Evolutionary conservation across 202 grass and related monocot species (phyloP).

Genomic region (Hordeum pubiflorum): DNA sequence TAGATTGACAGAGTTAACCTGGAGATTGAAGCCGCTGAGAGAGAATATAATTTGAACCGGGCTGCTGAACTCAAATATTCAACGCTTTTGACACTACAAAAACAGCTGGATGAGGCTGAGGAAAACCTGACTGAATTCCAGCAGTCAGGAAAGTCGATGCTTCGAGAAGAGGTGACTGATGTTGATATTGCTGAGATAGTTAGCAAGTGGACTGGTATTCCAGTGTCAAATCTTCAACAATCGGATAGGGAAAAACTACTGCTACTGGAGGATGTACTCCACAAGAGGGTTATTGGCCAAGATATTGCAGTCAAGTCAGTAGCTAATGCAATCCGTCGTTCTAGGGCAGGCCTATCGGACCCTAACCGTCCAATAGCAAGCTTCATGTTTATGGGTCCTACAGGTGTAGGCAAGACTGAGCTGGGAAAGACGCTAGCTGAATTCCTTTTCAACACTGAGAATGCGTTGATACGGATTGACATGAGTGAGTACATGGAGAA

Average conservation of each 20-base stretch:
- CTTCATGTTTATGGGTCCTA: slow-evolving; percentile 99
- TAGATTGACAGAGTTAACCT: slow-evolving; percentile 92
- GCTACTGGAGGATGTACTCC: slow-evolving; percentile 74
- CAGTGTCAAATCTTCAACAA: slow-evolving; percentile 89
- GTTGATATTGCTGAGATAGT: slow-evolving; percentile 90
- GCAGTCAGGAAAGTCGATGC: slow-evolving; percentile 83
- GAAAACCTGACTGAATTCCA: slow-evolving; percentile 82
- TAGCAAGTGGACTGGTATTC: slow-evolving; percentile 97
- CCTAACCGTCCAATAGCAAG: slow-evolving; percentile 90
- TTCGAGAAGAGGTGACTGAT: slow-evolving; percentile 85
- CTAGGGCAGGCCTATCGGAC: slow-evolving; percentile 76
- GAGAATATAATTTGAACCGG: slow-evolving; percentile 79
- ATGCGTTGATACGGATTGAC: slow-evolving; percentile 82
- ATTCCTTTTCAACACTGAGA: slow-evolving; percentile 90
- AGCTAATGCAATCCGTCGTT: slow-evolving; percentile 84
- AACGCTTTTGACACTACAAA: slow-evolving; percentile 72
- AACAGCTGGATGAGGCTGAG: slow-evolving; percentile 74
- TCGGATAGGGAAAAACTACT: slow-evolving; percentile 86
- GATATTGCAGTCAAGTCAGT: slow-evolving; percentile 82
- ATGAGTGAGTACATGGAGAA: slow-evolving; percentile 99
- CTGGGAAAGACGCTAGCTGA: slow-evolving; percentile 80
- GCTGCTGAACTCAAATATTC: slow-evolving; percentile 92
- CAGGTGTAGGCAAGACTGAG: slow-evolving; percentile 92
- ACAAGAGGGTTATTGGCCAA: slow-evolving; percentile 89
- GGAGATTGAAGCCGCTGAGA: slow-evolving; percentile 89